phyloP scores from a whole-genome alignment of 1,139 yeast species.

The Geotrichum klebahnii region DNA sequence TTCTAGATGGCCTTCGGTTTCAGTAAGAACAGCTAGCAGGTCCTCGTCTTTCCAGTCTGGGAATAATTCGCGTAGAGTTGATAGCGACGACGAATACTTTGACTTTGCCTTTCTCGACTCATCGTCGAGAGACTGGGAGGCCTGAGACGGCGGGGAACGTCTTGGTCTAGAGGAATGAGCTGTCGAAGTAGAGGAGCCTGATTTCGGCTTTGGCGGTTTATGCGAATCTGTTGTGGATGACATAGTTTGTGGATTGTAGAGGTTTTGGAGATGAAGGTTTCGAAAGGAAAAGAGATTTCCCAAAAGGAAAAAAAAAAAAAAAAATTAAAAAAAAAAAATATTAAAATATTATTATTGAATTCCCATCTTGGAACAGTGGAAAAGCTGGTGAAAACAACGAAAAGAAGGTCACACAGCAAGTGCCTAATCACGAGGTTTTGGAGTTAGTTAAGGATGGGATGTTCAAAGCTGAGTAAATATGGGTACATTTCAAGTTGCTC shows the following conservation, averaged over 20 bases:
- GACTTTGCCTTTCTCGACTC: constrained; percentile 39
- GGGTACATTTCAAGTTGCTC: constrained; percentile 2
- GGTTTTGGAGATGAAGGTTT: not conserved
- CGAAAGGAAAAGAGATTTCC: constrained; percentile 1
- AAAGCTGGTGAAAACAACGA: no score
- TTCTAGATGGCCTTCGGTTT: constrained; percentile 68
- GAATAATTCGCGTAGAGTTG: constrained; percentile 74
- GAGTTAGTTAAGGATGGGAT: not conserved
- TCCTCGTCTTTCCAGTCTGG: constrained; percentile 94
- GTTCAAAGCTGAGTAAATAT: not conserved
- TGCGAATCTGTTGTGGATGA: constrained; percentile 11
- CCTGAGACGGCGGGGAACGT: constrained; percentile 12
- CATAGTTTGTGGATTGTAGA: constrained; percentile 1
- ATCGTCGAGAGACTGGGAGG: constrained; percentile 34
- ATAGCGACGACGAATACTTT: constrained; percentile 44
- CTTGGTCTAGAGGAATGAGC: constrained; percentile 11
- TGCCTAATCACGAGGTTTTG: no score
- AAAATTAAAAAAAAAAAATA: constrained; percentile 1
- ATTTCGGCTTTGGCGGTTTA: constrained; percentile 17
- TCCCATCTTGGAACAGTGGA: no score
- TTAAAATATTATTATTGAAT: no score
- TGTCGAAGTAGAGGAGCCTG: constrained; percentile 6
- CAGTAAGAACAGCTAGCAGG: constrained; percentile 66
- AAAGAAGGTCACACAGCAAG: no score
- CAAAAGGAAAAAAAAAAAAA: not conserved